Evolutionary conservation across 164 flowering plant species (phyloP).

Genomic region (Cinnamomum micranthum): DNA sequence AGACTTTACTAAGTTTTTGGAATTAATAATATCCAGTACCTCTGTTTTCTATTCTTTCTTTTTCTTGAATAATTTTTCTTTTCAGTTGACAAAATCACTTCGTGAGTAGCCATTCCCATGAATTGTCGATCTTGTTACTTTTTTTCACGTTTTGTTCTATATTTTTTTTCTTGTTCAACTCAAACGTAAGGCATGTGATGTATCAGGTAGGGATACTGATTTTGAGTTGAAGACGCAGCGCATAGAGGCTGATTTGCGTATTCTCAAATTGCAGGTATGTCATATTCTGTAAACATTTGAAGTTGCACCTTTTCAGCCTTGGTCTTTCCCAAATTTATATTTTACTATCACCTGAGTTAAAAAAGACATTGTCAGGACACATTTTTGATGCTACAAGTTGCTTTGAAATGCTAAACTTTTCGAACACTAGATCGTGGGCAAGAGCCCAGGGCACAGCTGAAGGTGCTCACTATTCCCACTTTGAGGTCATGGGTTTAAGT

Average conservation of each 20-base stretch:
- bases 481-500: too few species aligned
- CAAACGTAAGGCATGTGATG: neutral
- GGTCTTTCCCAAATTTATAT: neutral
- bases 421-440: too few species aligned
- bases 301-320: neutral
- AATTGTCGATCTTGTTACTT: neutral
- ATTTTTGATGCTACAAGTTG: too few species aligned
- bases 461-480: too few species aligned
- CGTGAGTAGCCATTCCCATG: neutral
- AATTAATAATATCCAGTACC: too few species aligned
- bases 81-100: neutral
- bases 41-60: neutral
- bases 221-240: constrained; percentile 47
- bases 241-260: constrained; percentile 78
- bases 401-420: too few species aligned
- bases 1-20: too few species aligned
- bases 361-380: too few species aligned
- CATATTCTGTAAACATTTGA: neutral
- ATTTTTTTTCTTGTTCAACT: neutral
- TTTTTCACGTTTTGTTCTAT: too few species aligned
- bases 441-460: too few species aligned
- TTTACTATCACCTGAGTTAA: neutral
- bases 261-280: constrained; percentile 72
- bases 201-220: constrained; percentile 47
- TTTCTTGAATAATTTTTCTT: neutral